phyloP scores from a whole-genome alignment of 257 asterid genomes.

The Paulownia fortunei region DNA sequence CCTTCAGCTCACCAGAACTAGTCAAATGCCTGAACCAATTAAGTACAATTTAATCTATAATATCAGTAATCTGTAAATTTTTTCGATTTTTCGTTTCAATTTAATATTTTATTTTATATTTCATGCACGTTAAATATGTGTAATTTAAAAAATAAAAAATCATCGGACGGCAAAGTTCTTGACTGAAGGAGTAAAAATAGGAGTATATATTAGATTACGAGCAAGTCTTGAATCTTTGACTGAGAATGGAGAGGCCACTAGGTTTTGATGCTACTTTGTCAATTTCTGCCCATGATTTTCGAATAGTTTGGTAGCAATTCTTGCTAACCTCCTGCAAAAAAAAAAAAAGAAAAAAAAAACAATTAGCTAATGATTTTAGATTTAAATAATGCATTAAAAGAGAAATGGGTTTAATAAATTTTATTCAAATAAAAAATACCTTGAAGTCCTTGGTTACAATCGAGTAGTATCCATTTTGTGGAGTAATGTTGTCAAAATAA shows the following conservation, averaged over 20 bases:
- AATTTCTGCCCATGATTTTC: conserved; percentile 72
- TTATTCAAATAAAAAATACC: conserved; percentile 35
- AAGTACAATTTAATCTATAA: neutral
- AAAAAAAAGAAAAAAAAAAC: no score
- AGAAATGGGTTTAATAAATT: neutral
- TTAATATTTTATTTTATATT: neutral
- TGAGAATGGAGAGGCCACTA: conserved; percentile 60
- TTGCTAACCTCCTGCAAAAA: conserved; percentile 59
- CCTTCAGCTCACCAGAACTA: conserved; percentile 42
- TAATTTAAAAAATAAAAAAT: no score
- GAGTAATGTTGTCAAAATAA: conserved; percentile 69
- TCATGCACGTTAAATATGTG: no score
- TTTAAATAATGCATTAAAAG: neutral
- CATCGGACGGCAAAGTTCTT: no score
- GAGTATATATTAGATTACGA: conserved; percentile 38
- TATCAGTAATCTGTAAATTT: no score
- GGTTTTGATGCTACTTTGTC: conserved; percentile 57
- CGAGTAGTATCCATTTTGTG: conserved; percentile 61
- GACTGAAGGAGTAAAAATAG: neutral
- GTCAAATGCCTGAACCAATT: conserved; percentile 47
- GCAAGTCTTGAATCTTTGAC: conserved; percentile 66
- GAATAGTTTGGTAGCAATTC: conserved; percentile 54
- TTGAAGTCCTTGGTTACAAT: conserved; percentile 60
- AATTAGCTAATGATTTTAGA: neutral
- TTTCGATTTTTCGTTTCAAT: no score